Evolutionary conservation across 192 early-diverging fungal genomes (phyloP).

Genomic region (Linderina pennispora): DNA sequence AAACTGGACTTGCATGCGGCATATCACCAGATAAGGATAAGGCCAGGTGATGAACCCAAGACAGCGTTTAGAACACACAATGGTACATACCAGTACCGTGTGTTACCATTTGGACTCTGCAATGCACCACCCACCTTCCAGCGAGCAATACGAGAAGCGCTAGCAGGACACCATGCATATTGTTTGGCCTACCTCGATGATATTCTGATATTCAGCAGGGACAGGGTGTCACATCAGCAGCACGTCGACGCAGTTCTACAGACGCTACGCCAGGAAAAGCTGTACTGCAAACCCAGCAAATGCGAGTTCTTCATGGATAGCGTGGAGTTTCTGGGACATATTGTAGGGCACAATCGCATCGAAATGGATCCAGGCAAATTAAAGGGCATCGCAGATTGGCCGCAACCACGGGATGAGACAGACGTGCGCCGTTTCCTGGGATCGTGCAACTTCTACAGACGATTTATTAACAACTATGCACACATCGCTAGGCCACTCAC

Average conservation of each 20-base stretch:
- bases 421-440: conserved; percentile 29
- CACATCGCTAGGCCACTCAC: conserved; percentile 15
- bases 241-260: conserved; percentile 7
- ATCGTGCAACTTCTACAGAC: conserved; percentile 19
- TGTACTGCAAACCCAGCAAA: too few species aligned
- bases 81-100: conserved; percentile 45
- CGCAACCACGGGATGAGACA: conserved; percentile 1
- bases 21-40: conserved; percentile 42
- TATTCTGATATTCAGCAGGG: conserved; percentile 8
- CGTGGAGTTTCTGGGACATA: conserved; percentile 2
- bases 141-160: conserved; percentile 38
- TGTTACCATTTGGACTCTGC: conserved; percentile 57
- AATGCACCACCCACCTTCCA: conserved; percentile 58
- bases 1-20: conserved; percentile 37
- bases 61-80: conserved; percentile 41
- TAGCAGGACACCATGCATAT: conserved; percentile 21
- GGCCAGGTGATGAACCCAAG: conserved; percentile 25
- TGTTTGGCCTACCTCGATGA: conserved; percentile 29
- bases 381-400: conserved; percentile 3
- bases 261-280: too few species aligned
- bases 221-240: too few species aligned
- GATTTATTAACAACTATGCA: conserved; percentile 28
- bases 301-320: conserved; percentile 5
- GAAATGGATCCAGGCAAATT: conserved; percentile 3
- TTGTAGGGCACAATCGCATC: neutral